Conservation (phyloP, 805 yeast genomes). For the Zygosaccharomyces siamensis region DNA sequence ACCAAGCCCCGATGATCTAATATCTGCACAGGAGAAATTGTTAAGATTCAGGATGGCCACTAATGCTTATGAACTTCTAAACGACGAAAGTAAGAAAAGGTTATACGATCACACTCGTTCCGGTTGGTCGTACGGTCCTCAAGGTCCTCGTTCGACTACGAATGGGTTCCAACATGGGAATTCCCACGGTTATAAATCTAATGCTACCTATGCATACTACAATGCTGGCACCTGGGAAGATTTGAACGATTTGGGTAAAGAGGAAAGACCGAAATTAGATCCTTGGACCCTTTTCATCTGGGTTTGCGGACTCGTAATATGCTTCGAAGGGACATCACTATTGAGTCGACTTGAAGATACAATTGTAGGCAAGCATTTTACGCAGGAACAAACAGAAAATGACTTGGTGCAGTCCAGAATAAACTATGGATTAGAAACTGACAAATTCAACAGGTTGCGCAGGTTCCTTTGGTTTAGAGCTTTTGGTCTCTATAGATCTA, state of each 20-base stretch:
- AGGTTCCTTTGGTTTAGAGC: conserved; percentile 56
- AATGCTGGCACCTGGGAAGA: conserved; percentile 65
- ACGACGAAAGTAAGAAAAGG: conserved; percentile 40
- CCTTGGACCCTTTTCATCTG: conserved; percentile 39
- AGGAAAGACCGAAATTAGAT: conserved; percentile 43
- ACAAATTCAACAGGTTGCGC: conserved; percentile 47
- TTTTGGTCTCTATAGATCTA: conserved; percentile 31
- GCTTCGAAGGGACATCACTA: conserved; percentile 40
- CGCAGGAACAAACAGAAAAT: conserved; percentile 40
- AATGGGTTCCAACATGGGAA: conserved; percentile 11
- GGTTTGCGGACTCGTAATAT: conserved; percentile 36
- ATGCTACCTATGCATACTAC: conserved; percentile 43
- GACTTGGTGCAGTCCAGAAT: conserved; percentile 41
- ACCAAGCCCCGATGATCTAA: conserved; percentile 1
- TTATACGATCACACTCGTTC: conserved; percentile 44
- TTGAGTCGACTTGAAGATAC: conserved; percentile 38
- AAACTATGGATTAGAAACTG: conserved; percentile 50
- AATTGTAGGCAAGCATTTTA: conserved; percentile 28
- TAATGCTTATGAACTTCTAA: conserved; percentile 56
- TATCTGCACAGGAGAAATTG: conserved; percentile 29
- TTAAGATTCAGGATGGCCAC: conserved; percentile 49
- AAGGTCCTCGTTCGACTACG: conserved; percentile 17
- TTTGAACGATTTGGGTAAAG: conserved; percentile 37
- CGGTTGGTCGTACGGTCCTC: conserved; percentile 43
- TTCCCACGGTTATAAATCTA: conserved; percentile 31